phyloP scores from a whole-genome alignment of 176 grass and related monocot species.

The Carex littledalei region DNA sequence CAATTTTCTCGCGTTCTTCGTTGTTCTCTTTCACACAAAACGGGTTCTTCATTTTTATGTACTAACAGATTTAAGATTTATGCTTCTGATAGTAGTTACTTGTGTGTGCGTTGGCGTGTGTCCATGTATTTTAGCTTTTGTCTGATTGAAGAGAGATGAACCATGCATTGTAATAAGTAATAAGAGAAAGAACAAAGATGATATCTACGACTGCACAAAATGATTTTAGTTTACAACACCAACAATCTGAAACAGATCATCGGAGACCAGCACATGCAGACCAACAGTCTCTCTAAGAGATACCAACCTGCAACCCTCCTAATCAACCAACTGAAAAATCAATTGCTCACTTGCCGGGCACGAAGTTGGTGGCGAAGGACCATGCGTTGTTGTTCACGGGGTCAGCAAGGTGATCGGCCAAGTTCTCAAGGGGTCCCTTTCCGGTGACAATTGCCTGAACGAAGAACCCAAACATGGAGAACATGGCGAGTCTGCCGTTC shows the following conservation, averaged over 20 bases:
- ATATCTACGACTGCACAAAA: constrained; percentile 22
- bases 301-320: background rate
- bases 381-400: constrained; percentile 81
- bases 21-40: background rate
- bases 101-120: background rate
- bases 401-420: constrained; percentile 70
- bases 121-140: background rate
- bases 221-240: constrained; percentile 25
- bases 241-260: constrained; percentile 26
- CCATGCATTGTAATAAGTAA: background rate
- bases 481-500: constrained; percentile 40
- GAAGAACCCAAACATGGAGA: constrained; percentile 85
- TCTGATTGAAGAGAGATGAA: background rate
- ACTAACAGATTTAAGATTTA: background rate
- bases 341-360: constrained; percentile 44
- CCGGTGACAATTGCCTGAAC: constrained; percentile 81
- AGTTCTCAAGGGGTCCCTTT: constrained; percentile 72
- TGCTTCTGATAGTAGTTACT: background rate
- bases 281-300: background rate
- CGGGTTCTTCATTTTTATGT: background rate
- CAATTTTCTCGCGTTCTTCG: background rate
- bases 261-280: background rate
- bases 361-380: constrained; percentile 82
- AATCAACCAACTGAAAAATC: background rate
- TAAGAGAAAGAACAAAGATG: background rate